These are phyloP conservation scores for Ordospora colligata DNA, from an alignment of 371 early-diverging fungal species.

Conservation along the genomic window DNA sequence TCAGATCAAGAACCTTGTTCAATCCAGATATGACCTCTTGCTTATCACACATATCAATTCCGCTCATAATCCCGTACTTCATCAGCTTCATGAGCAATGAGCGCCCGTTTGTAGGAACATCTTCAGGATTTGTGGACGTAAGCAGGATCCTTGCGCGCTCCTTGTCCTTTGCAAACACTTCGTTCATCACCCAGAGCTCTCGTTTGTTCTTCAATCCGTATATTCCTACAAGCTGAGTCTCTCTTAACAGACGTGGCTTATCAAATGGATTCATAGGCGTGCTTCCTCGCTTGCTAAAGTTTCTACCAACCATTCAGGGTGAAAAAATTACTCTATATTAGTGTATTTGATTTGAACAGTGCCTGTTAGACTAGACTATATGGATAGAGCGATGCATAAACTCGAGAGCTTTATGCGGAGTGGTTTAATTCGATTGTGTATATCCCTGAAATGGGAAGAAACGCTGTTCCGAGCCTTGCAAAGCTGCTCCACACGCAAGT, in stretches of 20 bases:
- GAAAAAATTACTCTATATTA: slow-evolving; percentile 4
- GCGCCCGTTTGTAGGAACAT: slow-evolving; percentile 94
- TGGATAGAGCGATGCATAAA: too few relatives aligned
- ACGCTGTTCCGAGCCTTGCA: slow-evolving; percentile 2
- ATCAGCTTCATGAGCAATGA: slow-evolving; percentile 92
- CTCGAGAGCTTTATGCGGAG: background rate
- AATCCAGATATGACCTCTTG: slow-evolving; percentile 83
- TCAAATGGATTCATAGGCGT: slow-evolving; percentile 90
- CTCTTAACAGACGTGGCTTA: slow-evolving; percentile 91
- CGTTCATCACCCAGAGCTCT: slow-evolving; percentile 93
- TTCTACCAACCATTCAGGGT: slow-evolving; percentile 40
- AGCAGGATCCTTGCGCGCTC: slow-evolving; percentile 98
- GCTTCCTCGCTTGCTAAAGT: slow-evolving; percentile 26
- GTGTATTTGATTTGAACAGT: background rate
- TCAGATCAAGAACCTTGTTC: slow-evolving; percentile 92
- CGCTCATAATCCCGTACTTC: slow-evolving; percentile 85
- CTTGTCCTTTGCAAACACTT: slow-evolving; percentile 92
- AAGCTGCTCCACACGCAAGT: slow-evolving; percentile 7
- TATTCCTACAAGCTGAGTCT: slow-evolving; percentile 91
- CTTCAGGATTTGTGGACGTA: slow-evolving; percentile 86
- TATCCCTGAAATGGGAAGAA: slow-evolving; percentile 6
- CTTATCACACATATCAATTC: slow-evolving; percentile 56
- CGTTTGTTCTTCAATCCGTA: slow-evolving; percentile 98
- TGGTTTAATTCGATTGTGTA: background rate
- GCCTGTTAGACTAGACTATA: background rate